These are phyloP conservation scores for Nissolia schottii DNA, from an alignment of 306 rosid genomes.

Conservation along the genomic window DNA sequence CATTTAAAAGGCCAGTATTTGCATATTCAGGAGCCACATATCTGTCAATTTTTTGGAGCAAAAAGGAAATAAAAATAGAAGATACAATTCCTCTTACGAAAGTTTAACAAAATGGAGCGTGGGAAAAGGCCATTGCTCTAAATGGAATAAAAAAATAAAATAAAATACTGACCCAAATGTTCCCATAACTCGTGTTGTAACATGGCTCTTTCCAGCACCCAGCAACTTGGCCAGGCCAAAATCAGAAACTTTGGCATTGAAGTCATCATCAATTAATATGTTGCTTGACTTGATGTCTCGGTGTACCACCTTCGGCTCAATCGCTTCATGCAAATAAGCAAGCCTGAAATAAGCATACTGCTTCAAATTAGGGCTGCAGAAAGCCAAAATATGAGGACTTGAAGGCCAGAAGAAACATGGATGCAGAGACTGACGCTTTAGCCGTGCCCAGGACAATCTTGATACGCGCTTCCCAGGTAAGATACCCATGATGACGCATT, in stretches of 20 bases:
- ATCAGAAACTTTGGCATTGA: slow-evolving; percentile 79
- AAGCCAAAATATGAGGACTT: background rate
- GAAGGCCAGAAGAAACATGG: background rate
- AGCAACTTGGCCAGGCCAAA: slow-evolving; percentile 85
- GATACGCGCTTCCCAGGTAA: slow-evolving; percentile 82
- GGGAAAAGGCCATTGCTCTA: background rate
- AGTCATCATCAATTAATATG: slow-evolving; percentile 69
- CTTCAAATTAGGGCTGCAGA: slow-evolving; percentile 18
- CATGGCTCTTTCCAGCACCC: slow-evolving; percentile 72
- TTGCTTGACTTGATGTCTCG: slow-evolving; percentile 86
- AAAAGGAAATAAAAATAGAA: background rate
- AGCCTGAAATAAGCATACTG: slow-evolving; percentile 44
- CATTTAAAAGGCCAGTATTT: slow-evolving; percentile 71
- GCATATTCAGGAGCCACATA: slow-evolving; percentile 88
- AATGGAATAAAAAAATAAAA: background rate
- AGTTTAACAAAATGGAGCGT: background rate
- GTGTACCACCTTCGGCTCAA: slow-evolving; percentile 77
- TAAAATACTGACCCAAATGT: slow-evolving; percentile 74
- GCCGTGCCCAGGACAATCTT: slow-evolving; percentile 79
- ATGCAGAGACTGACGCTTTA: slow-evolving; percentile 58
- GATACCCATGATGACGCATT: slow-evolving; percentile 76
- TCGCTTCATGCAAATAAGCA: slow-evolving; percentile 80
- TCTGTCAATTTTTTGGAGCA: slow-evolving; percentile 30
- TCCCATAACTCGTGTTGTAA: slow-evolving; percentile 83
- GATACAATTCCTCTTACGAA: background rate